These are phyloP conservation scores for Nepenthes mirabilis DNA, from an alignment of 148 eudicot genomes.

Conservation along the genomic window DNA sequence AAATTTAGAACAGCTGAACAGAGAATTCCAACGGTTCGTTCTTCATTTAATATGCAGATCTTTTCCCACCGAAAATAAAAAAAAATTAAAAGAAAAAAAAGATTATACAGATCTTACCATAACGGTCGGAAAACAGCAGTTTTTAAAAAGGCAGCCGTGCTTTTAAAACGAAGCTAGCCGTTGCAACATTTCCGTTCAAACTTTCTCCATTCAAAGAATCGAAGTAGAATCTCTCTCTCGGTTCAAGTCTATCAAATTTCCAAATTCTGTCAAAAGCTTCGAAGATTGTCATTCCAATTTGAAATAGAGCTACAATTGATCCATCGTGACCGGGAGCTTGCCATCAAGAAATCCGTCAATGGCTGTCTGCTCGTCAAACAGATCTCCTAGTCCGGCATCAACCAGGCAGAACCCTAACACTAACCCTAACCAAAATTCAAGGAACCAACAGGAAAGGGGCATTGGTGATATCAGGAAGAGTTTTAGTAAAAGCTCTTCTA, in stretches of 20 bases:
- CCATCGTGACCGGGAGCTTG: neutral
- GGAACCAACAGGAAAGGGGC: constrained; percentile 17
- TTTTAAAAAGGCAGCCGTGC: too few relatives aligned
- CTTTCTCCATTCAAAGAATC: neutral
- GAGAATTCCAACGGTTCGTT: too few relatives aligned
- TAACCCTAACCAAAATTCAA: constrained; percentile 12
- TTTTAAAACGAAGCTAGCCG: neutral
- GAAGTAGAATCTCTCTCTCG: neutral
- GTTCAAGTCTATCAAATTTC: neutral
- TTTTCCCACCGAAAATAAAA: too few relatives aligned
- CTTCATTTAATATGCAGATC: too few relatives aligned
- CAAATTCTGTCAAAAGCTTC: neutral
- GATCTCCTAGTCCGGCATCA: constrained; percentile 25
- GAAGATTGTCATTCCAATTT: neutral
- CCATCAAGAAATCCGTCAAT: constrained; percentile 5
- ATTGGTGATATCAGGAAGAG: constrained; percentile 14
- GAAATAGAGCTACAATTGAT: neutral
- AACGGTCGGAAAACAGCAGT: too few relatives aligned
- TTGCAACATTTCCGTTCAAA: neutral
- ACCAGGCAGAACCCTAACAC: constrained; percentile 19
- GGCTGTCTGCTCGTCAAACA: constrained; percentile 14
- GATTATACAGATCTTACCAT: too few relatives aligned
- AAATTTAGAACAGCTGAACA: too few relatives aligned
- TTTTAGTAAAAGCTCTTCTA: constrained; percentile 37
- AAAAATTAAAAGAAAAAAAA: too few relatives aligned